Evolutionary conservation across 768 basidiomycete species (phyloP), one percentile per base, ranked within the genome.

Genomic region (Phlebiopsis flavidoalba): DNA sequence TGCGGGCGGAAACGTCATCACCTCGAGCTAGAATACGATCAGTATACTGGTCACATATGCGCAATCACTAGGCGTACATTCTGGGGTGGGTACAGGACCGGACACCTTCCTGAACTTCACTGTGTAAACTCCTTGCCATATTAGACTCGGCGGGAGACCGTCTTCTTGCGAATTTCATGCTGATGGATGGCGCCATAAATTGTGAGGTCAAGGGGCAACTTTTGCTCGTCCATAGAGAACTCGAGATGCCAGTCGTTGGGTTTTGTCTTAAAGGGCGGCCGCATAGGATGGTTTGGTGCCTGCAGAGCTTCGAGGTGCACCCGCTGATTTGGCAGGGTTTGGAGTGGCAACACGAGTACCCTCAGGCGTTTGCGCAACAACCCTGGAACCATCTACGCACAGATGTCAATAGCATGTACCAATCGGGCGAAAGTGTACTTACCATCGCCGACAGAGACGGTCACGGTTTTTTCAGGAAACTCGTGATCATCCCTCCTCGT

Each of bases 141-240:
- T 87, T 72, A 87, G 78, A 70, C 83, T 88, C 7, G 85, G 80
- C 35, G 87, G 82, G 33, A 85, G 60, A 2, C 71, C 69, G 3
- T 81, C 71, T 89, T 85, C 77, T 91, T 90, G 61, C 89, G 81
- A 72, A 84, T 83, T 71, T 95, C 91, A 67, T 93, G 89, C 67
- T 94, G 92, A 70, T 98, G 95, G 50, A 97, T 90, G 0, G 95
- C 96, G 8, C 97, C 97, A 69, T 97, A 99, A 54, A 99, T 88
- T 0, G 97, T 99, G 58, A 95, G 79, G 71, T 95, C 91, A 60
- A 95, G 74, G 0, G 91, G 89, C 17, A 98, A 76, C 21, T 84
- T 74, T 50, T 92, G 87, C 62, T 94, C 95, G 69, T 93, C 93
- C 85, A 98, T 90, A 8, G 84, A 89, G 74, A 99, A 98, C 73